Conservation (phyloP, 768 basidiomycete genomes). For the Leccinum subgranulosum region DNA sequence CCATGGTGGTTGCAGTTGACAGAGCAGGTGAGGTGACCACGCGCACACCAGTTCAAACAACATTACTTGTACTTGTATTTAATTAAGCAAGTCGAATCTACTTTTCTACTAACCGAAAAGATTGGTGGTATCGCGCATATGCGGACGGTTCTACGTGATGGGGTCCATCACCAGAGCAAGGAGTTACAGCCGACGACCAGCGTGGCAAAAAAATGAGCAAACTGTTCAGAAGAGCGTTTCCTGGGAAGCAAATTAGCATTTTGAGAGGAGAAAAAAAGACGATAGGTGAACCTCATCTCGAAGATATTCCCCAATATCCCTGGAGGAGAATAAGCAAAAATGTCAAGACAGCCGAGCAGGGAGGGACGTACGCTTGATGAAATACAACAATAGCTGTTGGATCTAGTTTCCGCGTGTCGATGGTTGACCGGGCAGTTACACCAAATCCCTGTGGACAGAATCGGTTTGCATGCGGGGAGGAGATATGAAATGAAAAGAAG, state of each 20-base stretch:
- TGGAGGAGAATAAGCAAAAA: conserved; percentile 31
- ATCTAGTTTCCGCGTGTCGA: conserved; percentile 95
- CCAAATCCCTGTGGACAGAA: conserved; percentile 77
- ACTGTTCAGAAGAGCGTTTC: conserved; percentile 70
- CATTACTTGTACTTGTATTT: conserved; percentile 6
- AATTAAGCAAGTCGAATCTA: conserved; percentile 20
- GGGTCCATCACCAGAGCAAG: conserved; percentile 19
- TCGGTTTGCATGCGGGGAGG: conserved; percentile 5
- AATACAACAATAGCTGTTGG: conserved; percentile 97
- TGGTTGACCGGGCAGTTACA: conserved; percentile 91
- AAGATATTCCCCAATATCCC: conserved; percentile 97
- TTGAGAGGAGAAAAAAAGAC: neutral
- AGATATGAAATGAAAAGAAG: conserved; percentile 14
- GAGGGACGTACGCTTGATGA: conserved; percentile 77
- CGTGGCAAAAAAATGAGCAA: neutral
- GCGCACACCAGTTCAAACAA: neutral
- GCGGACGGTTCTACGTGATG: conserved; percentile 2
- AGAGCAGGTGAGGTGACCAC: neutral
- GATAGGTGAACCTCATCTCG: conserved; percentile 77
- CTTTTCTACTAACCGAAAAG: conserved; percentile 24
- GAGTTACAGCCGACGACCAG: conserved; percentile 6
- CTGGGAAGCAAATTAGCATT: conserved; percentile 35
- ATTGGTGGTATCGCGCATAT: conserved; percentile 3
- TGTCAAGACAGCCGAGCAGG: neutral
- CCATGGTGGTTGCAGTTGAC: conserved; percentile 28